phyloP scores from a whole-genome alignment of 2,329 filamentous ascomycete genomes.

The Rasamsonia emersonii region DNA sequence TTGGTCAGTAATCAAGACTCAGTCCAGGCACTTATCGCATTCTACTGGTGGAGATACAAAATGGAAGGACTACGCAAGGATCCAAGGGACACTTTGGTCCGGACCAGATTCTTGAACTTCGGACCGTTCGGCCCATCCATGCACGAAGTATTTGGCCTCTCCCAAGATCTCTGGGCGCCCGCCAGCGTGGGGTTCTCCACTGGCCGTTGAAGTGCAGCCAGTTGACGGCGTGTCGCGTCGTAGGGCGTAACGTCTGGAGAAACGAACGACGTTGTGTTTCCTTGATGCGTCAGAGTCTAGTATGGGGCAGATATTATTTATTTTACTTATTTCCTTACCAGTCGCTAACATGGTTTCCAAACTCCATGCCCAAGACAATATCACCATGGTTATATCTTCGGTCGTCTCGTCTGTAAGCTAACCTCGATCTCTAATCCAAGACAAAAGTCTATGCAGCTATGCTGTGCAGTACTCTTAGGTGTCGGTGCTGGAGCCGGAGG shows the following conservation, averaged over 20 bases:
- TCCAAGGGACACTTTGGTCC: constrained; percentile 48
- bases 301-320: neutral
- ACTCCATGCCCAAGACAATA: constrained; percentile 39
- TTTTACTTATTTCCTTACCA: no score
- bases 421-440: no score
- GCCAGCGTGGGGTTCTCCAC: constrained; percentile 58
- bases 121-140: constrained; percentile 54
- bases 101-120: constrained; percentile 48
- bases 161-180: constrained; percentile 43
- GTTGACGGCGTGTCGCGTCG: constrained; percentile 39
- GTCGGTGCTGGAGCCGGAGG: no score
- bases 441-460: no score
- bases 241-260: constrained; percentile 45
- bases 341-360: constrained; percentile 55
- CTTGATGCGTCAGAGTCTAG: constrained; percentile 19
- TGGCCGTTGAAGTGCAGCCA: constrained; percentile 50
- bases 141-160: constrained; percentile 50
- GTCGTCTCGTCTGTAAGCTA: no score
- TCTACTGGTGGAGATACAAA: constrained; percentile 23
- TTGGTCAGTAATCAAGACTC: no score
- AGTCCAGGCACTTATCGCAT: no score
- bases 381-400: constrained; percentile 48
- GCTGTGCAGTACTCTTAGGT: no score
- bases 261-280: constrained; percentile 61
- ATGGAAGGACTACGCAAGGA: constrained; percentile 36